Percentiles rank a stretch among this genome's conserved stretches.
Evolutionary conservation across 352 stramenopile genomes (phyloP).

Genomic region (Phytophthora pinifolia): DNA sequence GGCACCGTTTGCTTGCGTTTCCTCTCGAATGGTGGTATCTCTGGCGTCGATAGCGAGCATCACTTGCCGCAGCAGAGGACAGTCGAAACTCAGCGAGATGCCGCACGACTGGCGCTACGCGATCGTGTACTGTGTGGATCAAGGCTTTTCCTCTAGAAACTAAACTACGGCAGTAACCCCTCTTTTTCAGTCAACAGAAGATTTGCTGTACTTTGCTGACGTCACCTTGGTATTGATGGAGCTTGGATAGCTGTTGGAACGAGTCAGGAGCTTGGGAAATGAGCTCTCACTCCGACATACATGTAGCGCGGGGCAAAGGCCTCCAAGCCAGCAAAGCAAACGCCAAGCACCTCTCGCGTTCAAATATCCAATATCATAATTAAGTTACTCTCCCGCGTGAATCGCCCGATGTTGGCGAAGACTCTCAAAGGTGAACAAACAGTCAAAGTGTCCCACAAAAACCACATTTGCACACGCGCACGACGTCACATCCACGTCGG

Average conservation of each 20-base stretch:
- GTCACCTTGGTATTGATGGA: no score
- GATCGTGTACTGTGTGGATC: slow-evolving; percentile 40
- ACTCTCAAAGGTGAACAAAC: no score
- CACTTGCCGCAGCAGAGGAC: slow-evolving; percentile 2
- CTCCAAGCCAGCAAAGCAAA: no score
- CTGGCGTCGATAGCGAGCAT: slow-evolving; percentile 1
- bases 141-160: slow-evolving; percentile 33
- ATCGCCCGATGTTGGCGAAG: no score
- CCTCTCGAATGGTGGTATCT: slow-evolving; percentile 12
- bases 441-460: not conserved
- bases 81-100: slow-evolving; percentile 18
- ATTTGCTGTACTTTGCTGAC: slow-evolving; percentile 15
- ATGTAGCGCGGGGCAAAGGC: no score
- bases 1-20: slow-evolving; percentile 55
- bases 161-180: not conserved
- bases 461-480: slow-evolving; percentile 4
- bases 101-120: slow-evolving; percentile 24
- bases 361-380: no score
- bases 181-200: slow-evolving; percentile 8
- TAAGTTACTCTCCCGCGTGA: no score
- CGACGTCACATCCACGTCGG: slow-evolving; percentile 13
- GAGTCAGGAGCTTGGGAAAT: no score
- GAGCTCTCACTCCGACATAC: no score
- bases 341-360: no score
- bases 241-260: no score